Evolutionary conservation across 2,329 filamentous ascomycete genomes (phyloP).

Genomic region (Arthroderma uncinatum): DNA sequence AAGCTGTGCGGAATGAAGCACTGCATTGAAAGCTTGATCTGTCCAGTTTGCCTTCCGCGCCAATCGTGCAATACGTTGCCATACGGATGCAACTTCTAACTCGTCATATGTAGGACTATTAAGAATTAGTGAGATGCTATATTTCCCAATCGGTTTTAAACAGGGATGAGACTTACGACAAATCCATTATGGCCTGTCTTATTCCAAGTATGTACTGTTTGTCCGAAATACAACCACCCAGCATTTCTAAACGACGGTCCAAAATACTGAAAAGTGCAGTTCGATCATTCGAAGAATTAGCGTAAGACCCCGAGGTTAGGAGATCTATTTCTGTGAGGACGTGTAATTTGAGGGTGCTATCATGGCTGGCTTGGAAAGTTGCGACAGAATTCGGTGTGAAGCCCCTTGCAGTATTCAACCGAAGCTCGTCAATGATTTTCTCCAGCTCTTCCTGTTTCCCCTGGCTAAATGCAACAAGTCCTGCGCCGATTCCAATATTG

Average conservation of each 20-base stretch:
- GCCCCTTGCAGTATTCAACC: slow-evolving; percentile 58
- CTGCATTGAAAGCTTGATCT: slow-evolving; percentile 84
- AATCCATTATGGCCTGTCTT: slow-evolving; percentile 74
- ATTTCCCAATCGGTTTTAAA: not conserved
- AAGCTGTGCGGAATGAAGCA: slow-evolving; percentile 74
- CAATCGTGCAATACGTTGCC: slow-evolving; percentile 74
- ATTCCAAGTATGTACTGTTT: slow-evolving; percentile 89
- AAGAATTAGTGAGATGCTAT: slow-evolving; percentile 5
- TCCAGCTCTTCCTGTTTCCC: slow-evolving; percentile 44
- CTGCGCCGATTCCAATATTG: slow-evolving; percentile 65
- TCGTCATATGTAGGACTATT: slow-evolving; percentile 49
- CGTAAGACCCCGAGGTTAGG: slow-evolving; percentile 41
- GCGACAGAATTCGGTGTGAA: slow-evolving; percentile 66
- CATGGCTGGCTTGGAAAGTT: slow-evolving; percentile 74
- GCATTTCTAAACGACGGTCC: slow-evolving; percentile 67
- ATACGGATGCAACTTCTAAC: slow-evolving; percentile 67
- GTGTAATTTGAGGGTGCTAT: slow-evolving; percentile 75
- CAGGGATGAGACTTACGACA: slow-evolving; percentile 36
- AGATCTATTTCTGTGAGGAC: slow-evolving; percentile 77
- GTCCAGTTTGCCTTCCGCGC: slow-evolving; percentile 75
- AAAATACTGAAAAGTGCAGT: slow-evolving; percentile 44
- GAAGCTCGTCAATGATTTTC: slow-evolving; percentile 50
- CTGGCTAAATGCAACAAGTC: slow-evolving; percentile 50
- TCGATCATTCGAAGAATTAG: slow-evolving; percentile 14
- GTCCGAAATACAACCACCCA: slow-evolving; percentile 80